These are phyloP conservation scores for Saccharomycopsis sp. DNA, from an alignment of 805 yeast species.

Conservation along the genomic window DNA sequence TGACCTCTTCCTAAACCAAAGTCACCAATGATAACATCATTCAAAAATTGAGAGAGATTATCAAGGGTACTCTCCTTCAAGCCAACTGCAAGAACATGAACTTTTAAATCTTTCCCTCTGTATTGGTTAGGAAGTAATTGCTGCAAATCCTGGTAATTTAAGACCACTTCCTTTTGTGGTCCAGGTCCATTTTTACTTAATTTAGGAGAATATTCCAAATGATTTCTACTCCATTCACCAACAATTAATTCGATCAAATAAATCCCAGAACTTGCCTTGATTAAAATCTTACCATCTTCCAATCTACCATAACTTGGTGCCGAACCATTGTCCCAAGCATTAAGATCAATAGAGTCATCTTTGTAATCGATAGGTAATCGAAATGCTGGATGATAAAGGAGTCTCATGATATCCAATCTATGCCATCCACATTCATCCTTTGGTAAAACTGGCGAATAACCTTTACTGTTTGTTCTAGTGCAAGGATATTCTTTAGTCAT, in stretches of 20 bases:
- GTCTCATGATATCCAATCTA: constrained; percentile 69
- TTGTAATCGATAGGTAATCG: constrained; percentile 55
- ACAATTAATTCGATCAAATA: constrained; percentile 65
- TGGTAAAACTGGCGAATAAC: constrained; percentile 44
- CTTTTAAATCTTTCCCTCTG: constrained; percentile 27
- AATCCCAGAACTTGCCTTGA: constrained; percentile 55
- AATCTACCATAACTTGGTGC: constrained; percentile 44
- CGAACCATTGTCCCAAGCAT: constrained; percentile 29
- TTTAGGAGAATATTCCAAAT: constrained; percentile 53
- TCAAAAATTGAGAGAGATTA: constrained; percentile 31
- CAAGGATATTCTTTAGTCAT: constrained; percentile 61
- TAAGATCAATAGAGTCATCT: constrained; percentile 34
- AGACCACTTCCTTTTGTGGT: constrained; percentile 42
- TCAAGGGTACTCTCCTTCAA: constrained; percentile 37
- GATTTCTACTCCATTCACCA: constrained; percentile 51
- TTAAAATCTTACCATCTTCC: constrained; percentile 36
- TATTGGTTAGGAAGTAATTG: constrained; percentile 32
- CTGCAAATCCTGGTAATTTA: constrained; percentile 41
- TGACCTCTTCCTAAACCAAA: constrained; percentile 38
- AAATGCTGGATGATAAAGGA: constrained; percentile 75
- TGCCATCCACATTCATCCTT: constrained; percentile 83
- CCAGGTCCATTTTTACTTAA: constrained; percentile 50
- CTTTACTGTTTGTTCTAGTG: constrained; percentile 42
- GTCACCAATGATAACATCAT: constrained; percentile 28
- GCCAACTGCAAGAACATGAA: constrained; percentile 24